Evolutionary conservation across 352 stramenopile species (phyloP), one percentile per base, ranked within the genome.

Genomic region (Phytopythium vexans): DNA sequence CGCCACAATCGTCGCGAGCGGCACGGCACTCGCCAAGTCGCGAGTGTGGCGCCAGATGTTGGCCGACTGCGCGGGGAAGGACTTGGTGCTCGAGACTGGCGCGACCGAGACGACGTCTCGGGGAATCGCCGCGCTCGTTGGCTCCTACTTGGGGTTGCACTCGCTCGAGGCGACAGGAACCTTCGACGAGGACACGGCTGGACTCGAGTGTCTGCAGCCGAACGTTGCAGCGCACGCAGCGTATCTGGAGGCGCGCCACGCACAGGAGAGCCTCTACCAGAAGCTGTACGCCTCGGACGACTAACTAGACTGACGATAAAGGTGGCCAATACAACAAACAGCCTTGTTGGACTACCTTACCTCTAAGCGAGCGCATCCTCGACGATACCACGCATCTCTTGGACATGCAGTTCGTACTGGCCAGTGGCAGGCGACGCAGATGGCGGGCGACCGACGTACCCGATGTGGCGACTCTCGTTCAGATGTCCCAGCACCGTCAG

Each of bases 351-450:
- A 27, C 21, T 27, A 27, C 21, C 21, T 27, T 41, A 33, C 48
- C 33, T 39, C 75, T 66, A 88, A 5, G 74, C 64, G 14, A 95
- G 65, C 27, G 82, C 88, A 12, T 89, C 74, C 12, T 98, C 77
- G 49, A 99, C 72, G 51, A 99, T 98, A 32, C 78, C 61, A 47
- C 92, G 75, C 81, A 98, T 97, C 70, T 99, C 95, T 27, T 92
- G 74, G 52, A 94, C 50, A 61, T 99, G 96, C 36, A 99, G 68
- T 53, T 92, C 91, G 53, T 92, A 89, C 72, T 99, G 96, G 6
- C 97, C 97, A 39, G 97, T 99, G 21, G 97, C 97, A 37, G 97
- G 95, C 14, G 96, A 96, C 8, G 97, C 97, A 45, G 93, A 97
- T 12, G 98, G 92, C 16, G 75, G 60, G 15, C 97, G 88, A 9